Evolutionary conservation across 2,329 filamentous ascomycete species (phyloP).

Genomic region (Aureobasidium lini): DNA sequence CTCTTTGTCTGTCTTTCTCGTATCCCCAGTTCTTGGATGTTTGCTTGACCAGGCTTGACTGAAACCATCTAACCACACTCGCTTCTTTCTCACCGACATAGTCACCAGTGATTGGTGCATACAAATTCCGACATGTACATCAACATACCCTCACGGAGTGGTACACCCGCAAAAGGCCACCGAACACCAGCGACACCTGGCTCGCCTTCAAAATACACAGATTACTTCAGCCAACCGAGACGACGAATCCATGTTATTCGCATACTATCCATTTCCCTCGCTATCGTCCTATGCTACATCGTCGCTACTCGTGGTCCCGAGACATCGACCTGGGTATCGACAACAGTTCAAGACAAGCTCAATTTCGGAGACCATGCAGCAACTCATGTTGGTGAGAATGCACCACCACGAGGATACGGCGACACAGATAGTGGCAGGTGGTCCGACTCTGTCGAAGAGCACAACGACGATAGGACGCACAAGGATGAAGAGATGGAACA

Average conservation of each 20-base stretch:
- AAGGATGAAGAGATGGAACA: constrained; percentile 2
- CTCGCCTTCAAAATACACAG: not conserved
- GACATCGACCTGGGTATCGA: not conserved
- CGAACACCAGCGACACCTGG: not conserved
- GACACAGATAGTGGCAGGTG: not conserved
- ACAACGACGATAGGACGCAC: not conserved
- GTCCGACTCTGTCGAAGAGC: not conserved
- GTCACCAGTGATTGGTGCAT: not conserved
- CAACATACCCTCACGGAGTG: not conserved
- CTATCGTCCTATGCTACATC: constrained; percentile 6
- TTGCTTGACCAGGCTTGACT: not conserved
- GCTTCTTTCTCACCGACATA: not conserved
- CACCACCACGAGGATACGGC: not conserved
- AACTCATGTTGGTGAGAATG: not conserved
- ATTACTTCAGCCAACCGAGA: not conserved
- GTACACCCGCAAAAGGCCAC: not conserved
- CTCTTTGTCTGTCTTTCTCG: not conserved
- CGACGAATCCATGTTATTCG: constrained; percentile 6
- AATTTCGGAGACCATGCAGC: not conserved
- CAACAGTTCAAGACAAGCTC: not conserved
- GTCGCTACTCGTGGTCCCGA: constrained; percentile 1
- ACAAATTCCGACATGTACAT: not conserved
- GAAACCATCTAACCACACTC: not conserved
- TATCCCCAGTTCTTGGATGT: too few species aligned
- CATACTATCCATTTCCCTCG: constrained; percentile 2